Base-by-base conservation (phyloP, 2,329 filamentous ascomycete genomes). In the Xylariomycetidae sp. region DNA sequence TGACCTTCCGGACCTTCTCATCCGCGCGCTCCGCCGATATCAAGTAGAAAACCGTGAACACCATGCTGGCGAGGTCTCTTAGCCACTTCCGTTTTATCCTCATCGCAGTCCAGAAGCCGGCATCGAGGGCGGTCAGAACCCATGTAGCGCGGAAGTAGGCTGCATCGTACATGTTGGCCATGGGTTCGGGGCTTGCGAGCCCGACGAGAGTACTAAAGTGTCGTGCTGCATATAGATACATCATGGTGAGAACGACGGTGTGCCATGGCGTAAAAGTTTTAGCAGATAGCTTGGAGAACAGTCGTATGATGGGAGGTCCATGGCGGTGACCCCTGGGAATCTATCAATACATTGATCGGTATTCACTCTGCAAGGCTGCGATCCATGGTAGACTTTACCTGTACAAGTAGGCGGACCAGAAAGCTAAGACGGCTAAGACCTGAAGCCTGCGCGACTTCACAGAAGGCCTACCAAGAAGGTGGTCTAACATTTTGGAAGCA, bases 71-170 rank as follows among this genome's bases (percentile, higher is more conserved):
- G 11, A 95, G 56, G 56, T 97, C 89, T 25, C 88, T 74, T 26
- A 95, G 48, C 78, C 85, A 89, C 50, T 85, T 88, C 33, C 57
- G 58, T 30, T 77, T 77, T 44, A 98, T 89, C 51, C 80, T 83
- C 92, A 98, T 98, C 20, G 92, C 92, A 0, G 88, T 95, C 92
- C 92, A 98, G 61, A 96, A 98, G 2, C 92, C 92, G 5, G 92
- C 92, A 51, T 98, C 92, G 40, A 98, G 65, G 0, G 88, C 92
- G 0, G 92, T 98, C 33, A 92, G 81, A 12, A 97, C 78, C 92
- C 92, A 98, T 56, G 92, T 98, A 35, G 92, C 92, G 30, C 92
- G 82, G 59, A 95, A 98, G 65, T 94, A 98, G 17, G 85, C 81
- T 32, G 87, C 74, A 34, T 86, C 88, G 65, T 98, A 98, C 58